These are phyloP conservation scores for Bipolaris bicolor DNA, from an alignment of 2,329 filamentous ascomycete species.

Conservation along the genomic window DNA sequence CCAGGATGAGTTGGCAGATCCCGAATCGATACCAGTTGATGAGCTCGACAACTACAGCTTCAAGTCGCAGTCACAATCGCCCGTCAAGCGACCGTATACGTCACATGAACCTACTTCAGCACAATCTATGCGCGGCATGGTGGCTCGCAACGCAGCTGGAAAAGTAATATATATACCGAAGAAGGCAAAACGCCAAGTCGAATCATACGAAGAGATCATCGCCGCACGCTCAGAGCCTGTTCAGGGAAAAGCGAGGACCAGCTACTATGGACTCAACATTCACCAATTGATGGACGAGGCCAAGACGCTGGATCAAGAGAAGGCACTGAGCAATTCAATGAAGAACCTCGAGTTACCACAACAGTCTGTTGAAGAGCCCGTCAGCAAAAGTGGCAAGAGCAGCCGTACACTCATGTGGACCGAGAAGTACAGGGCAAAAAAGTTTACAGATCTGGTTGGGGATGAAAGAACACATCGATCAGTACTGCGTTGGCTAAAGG, in stretches of 20 bases:
- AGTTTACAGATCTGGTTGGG: conserved; percentile 90
- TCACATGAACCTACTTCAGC: conserved; percentile 23
- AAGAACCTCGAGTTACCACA: conserved; percentile 33
- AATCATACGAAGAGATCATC: conserved; percentile 70
- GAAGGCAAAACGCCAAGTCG: conserved; percentile 54
- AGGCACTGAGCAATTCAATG: conserved; percentile 33
- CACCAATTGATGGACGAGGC: conserved; percentile 79
- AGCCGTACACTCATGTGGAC: conserved; percentile 77
- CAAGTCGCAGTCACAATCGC: conserved; percentile 32
- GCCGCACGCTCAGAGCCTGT: conserved; percentile 69
- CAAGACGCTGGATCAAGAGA: conserved; percentile 62
- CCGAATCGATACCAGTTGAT: conserved; percentile 37
- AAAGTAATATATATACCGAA: conserved; percentile 62
- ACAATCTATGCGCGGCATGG: conserved; percentile 26
- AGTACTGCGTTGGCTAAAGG: conserved; percentile 91
- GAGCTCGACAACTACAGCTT: conserved; percentile 40
- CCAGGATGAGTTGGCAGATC: conserved; percentile 37
- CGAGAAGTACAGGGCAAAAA: conserved; percentile 92
- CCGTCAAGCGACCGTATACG: conserved; percentile 24
- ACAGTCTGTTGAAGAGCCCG: conserved; percentile 49
- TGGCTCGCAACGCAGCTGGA: conserved; percentile 61
- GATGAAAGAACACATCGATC: conserved; percentile 92
- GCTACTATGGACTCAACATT: conserved; percentile 93
- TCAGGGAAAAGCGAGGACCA: conserved; percentile 70
- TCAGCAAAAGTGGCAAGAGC: conserved; percentile 34